A percentile compares a stretch with the other conserved stretches of the same genome.
Evolutionary conservation across 176 grass and related monocot species (phyloP).

Genomic region (Ensete ventricosum): DNA sequence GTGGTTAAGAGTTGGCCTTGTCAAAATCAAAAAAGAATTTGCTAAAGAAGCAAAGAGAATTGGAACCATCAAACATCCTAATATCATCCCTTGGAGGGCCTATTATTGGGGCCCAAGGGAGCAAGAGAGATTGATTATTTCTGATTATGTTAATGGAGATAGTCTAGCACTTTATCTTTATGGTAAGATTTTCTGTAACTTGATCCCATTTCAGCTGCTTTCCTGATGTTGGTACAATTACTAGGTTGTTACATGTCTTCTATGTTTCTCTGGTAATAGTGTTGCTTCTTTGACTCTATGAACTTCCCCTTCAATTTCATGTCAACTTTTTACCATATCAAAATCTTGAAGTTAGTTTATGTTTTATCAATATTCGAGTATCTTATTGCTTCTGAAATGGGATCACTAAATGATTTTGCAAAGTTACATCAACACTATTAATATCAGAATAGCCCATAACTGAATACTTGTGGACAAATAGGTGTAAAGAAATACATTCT

Average conservation of each 20-base stretch:
- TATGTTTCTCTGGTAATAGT: background rate
- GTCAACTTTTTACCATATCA: background rate
- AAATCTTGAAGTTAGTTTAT: background rate
- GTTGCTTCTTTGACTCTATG: background rate
- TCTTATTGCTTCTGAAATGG: background rate
- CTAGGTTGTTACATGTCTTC: background rate
- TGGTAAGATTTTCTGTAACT: slow-evolving; percentile 46
- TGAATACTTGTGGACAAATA: too few relatives aligned
- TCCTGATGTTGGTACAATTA: background rate
- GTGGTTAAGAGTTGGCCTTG: slow-evolving; percentile 81
- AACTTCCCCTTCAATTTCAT: background rate
- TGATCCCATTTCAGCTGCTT: slow-evolving; percentile 13
- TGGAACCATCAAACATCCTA: slow-evolving; percentile 61
- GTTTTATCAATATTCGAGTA: background rate
- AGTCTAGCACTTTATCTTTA: slow-evolving; percentile 80
- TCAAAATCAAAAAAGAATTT: slow-evolving; percentile 87
- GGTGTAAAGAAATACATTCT: too few relatives aligned
- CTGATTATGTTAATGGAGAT: slow-evolving; percentile 68
- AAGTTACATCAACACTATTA: too few relatives aligned
- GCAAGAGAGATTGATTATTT: slow-evolving; percentile 92
- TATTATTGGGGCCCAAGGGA: slow-evolving; percentile 94
- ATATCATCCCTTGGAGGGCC: slow-evolving; percentile 76
- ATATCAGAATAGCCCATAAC: too few relatives aligned
- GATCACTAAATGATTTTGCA: too few relatives aligned
- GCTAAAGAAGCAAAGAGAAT: slow-evolving; percentile 78